phyloP scores from a whole-genome alignment of 768 basidiomycete species.

The Phaffia tasmanica region DNA sequence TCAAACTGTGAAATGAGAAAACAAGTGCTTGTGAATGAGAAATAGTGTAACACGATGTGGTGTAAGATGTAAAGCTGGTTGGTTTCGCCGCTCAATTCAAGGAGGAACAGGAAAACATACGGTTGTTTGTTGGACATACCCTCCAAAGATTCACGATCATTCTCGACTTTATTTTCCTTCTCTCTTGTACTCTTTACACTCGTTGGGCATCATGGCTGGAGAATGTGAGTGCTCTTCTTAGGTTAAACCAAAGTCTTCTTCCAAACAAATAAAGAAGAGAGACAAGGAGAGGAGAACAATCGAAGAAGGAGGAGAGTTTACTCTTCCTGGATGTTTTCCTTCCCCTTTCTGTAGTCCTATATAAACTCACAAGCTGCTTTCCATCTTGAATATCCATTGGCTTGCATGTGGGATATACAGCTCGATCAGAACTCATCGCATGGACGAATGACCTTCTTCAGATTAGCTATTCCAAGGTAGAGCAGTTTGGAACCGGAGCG shows the following conservation, averaged over 20 bases:
- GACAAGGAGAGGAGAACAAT: background rate
- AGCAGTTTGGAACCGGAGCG: constrained; percentile 64
- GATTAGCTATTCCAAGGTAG: constrained; percentile 70
- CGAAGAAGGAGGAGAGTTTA: background rate
- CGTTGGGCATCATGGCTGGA: constrained; percentile 13
- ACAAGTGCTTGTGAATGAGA: no score
- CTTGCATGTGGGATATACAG: background rate
- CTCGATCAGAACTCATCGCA: constrained; percentile 57
- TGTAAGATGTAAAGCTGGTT: no score
- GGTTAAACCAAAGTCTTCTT: no score
- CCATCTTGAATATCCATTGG: background rate
- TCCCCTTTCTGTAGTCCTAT: background rate
- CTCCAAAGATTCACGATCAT: no score
- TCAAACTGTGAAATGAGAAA: no score
- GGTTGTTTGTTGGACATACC: no score
- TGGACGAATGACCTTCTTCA: constrained; percentile 94
- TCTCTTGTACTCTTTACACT: background rate
- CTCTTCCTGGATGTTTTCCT: background rate
- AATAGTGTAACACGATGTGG: no score
- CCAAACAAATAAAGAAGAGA: background rate
- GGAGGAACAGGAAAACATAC: no score
- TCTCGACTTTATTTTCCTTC: no score
- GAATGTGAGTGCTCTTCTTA: constrained; percentile 17
- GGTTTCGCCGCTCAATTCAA: no score
- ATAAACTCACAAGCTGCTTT: background rate